Conservation (phyloP, 179 eudicot species). For the Actinidia chinensis region DNA sequence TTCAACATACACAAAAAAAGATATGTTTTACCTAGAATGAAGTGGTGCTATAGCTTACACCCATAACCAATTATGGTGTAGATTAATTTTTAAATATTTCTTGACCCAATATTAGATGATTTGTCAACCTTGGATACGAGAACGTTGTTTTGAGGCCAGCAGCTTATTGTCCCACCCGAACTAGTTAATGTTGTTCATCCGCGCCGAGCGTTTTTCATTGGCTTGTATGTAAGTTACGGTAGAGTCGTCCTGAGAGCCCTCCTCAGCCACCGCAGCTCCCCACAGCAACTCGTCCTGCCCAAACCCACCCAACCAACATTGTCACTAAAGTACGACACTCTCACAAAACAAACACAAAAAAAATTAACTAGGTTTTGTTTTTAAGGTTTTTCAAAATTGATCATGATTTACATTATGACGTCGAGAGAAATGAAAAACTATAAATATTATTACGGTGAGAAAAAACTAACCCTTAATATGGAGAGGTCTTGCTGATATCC, state of each 20-base stretch:
- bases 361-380: too few species aligned
- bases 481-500: slow-evolving; percentile 68
- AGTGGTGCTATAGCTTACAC: too few species aligned
- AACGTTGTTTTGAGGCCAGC: slow-evolving; percentile 93
- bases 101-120: background rate
- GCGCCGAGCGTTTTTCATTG: slow-evolving; percentile 92
- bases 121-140: slow-evolving; percentile 72
- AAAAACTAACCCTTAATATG: background rate
- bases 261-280: slow-evolving; percentile 97
- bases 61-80: too few species aligned
- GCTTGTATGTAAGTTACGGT: slow-evolving; percentile 66
- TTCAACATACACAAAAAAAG: too few species aligned
- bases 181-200: slow-evolving; percentile 76
- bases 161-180: slow-evolving; percentile 98
- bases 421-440: background rate
- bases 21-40: too few species aligned
- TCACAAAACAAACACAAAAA: background rate
- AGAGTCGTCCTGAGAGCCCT: slow-evolving; percentile 65
- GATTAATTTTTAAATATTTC: too few species aligned
- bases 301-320: background rate
- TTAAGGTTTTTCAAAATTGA: background rate
- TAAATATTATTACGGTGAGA: background rate
- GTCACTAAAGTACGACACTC: background rate
- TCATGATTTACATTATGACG: too few species aligned
- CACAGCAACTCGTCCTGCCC: slow-evolving; percentile 84